Conservation (phyloP, 148 eudicot species). For the Nepenthes gracilis region DNA sequence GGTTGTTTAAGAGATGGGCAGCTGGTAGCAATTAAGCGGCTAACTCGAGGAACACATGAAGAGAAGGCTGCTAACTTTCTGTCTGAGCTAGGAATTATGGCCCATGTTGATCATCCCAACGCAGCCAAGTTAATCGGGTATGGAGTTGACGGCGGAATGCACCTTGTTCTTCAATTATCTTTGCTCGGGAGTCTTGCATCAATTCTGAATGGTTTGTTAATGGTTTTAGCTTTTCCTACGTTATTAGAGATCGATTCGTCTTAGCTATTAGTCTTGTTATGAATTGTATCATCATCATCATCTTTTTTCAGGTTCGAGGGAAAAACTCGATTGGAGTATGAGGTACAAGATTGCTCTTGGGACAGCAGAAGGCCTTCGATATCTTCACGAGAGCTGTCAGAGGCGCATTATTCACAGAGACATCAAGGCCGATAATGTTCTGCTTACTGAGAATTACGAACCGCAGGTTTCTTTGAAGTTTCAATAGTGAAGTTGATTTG, state of each 20-base stretch:
- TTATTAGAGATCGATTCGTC: neutral
- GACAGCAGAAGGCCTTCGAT: conserved; percentile 63
- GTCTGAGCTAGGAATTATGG: conserved; percentile 76
- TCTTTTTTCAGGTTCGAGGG: conserved; percentile 36
- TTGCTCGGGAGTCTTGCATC: conserved; percentile 69
- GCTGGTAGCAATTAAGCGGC: conserved; percentile 55
- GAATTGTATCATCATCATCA: neutral
- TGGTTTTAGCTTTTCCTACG: neutral
- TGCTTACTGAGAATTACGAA: conserved; percentile 67
- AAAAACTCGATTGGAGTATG: conserved; percentile 44
- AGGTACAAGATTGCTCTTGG: conserved; percentile 75
- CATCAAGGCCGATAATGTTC: conserved; percentile 79
- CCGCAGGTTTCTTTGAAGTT: conserved; percentile 47
- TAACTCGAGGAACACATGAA: conserved; percentile 47
- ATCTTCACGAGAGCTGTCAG: conserved; percentile 81
- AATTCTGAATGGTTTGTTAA: conserved; percentile 49
- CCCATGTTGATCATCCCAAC: conserved; percentile 74
- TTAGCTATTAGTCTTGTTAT: neutral
- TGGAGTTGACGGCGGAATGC: conserved; percentile 68
- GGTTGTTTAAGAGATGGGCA: conserved; percentile 52
- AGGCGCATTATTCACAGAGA: conserved; percentile 90
- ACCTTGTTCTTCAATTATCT: conserved; percentile 62
- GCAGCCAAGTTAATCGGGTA: conserved; percentile 72
- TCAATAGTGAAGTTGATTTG: conserved; percentile 3
- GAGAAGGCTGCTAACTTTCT: conserved; percentile 46